These are phyloP conservation scores for Tulasnella calospora DNA, from an alignment of 768 basidiomycete genomes.

Conservation along the genomic window DNA sequence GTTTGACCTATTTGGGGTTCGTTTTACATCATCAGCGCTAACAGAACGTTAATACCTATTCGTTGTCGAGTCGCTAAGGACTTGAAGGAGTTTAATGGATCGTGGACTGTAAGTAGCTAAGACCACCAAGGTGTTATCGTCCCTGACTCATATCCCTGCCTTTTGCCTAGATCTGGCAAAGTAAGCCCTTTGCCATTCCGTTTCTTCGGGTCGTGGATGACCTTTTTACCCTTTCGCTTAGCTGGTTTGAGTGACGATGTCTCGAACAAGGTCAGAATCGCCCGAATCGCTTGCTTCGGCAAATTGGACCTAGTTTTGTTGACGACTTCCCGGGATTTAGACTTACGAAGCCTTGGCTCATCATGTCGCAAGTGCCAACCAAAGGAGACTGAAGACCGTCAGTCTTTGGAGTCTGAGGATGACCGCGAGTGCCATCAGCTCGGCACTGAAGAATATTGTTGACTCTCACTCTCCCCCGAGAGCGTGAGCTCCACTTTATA, in stretches of 20 bases:
- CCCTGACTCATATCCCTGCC: conserved; percentile 29
- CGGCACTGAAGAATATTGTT: conserved; percentile 67
- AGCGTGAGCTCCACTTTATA: not conserved
- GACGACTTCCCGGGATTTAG: conserved; percentile 36
- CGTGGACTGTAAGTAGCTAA: conserved; percentile 75
- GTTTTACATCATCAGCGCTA: conserved; percentile 53
- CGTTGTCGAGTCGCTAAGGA: conserved; percentile 83
- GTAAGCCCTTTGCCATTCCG: conserved; percentile 40
- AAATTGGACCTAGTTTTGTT: conserved; percentile 19
- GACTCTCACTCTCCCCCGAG: conserved; percentile 39
- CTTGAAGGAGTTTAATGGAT: conserved; percentile 84
- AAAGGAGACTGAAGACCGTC: conserved; percentile 83
- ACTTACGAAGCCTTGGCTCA: conserved; percentile 90
- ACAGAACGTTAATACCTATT: conserved; percentile 90
- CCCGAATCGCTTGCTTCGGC: not conserved
- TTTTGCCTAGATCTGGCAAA: conserved; percentile 76
- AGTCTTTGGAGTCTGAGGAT: conserved; percentile 92
- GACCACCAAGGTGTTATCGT: not conserved
- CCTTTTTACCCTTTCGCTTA: conserved; percentile 35
- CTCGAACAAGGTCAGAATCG: conserved; percentile 60
- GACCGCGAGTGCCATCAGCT: conserved; percentile 82
- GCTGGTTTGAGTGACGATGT: conserved; percentile 91
- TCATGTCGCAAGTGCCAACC: conserved; percentile 88
- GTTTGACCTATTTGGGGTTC: not conserved
- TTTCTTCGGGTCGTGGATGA: conserved; percentile 15